phyloP scores from a whole-genome alignment of 108 stramenopile genomes.

The Ochromonas danica region DNA sequence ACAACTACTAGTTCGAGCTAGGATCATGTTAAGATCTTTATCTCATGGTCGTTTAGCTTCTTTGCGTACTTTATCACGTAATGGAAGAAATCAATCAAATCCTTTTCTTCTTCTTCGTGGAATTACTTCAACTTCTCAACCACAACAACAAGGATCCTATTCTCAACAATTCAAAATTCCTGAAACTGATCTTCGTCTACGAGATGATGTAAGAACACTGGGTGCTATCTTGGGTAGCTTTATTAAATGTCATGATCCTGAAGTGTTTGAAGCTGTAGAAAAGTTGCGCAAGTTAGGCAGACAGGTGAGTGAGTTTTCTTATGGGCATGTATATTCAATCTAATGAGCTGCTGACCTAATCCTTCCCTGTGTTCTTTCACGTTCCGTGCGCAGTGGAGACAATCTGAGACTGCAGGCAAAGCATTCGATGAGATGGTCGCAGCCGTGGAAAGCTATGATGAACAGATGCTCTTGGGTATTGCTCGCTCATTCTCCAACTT shows the following conservation, averaged over 20 bases:
- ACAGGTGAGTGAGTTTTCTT: not conserved
- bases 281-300: not conserved
- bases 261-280: not conserved
- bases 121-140: no score
- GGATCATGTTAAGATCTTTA: no score
- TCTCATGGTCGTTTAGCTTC: no score
- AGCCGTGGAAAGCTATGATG: slow-evolving; percentile 2
- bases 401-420: not conserved
- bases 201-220: not conserved
- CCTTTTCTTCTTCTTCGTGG: no score
- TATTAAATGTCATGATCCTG: not conserved
- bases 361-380: no score
- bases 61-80: no score
- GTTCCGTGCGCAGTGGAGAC: not conserved
- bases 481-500: slow-evolving; percentile 54
- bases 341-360: no score
- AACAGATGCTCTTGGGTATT: not conserved
- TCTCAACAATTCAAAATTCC: no score
- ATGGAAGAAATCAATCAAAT: no score
- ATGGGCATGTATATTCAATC: not conserved
- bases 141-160: no score
- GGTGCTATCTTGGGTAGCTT: not conserved
- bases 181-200: not conserved
- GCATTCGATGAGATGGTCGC: slow-evolving; percentile 6
- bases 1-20: no score